phyloP scores from a whole-genome alignment of 768 basidiomycete species.

The Boletus rubroflammeus region DNA sequence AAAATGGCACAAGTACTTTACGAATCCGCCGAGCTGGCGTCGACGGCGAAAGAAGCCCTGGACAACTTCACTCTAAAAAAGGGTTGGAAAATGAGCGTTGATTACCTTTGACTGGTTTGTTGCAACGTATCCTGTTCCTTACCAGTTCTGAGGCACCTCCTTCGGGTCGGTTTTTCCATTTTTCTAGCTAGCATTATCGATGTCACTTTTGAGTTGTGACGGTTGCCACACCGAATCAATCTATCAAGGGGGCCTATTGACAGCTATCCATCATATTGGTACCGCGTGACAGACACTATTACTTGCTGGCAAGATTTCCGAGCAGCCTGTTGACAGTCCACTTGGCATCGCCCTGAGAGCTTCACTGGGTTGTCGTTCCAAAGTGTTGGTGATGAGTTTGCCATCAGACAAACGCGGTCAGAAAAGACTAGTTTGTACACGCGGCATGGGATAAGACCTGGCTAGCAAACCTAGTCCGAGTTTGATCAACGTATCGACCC shows the following conservation, averaged over 20 bases:
- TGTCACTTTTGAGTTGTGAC: background rate
- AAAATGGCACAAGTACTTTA: constrained; percentile 83
- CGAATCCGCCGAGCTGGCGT: constrained; percentile 70
- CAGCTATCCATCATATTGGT: background rate
- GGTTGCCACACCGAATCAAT: background rate
- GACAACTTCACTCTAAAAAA: constrained; percentile 87
- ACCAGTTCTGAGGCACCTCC: constrained; percentile 41
- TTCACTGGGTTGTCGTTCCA: background rate
- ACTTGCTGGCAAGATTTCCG: background rate
- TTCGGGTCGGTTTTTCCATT: background rate
- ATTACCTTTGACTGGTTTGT: constrained; percentile 46
- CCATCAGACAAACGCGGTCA: background rate
- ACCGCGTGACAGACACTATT: background rate
- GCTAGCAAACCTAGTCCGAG: background rate
- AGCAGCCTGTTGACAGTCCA: background rate
- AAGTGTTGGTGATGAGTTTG: background rate
- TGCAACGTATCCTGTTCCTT: constrained; percentile 12
- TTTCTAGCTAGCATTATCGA: background rate
- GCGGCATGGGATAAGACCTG: background rate
- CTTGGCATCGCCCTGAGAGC: background rate
- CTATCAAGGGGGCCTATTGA: background rate
- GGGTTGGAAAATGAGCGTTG: constrained; percentile 79
- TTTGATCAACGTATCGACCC: background rate
- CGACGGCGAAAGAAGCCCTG: constrained; percentile 75
- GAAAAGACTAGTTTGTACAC: background rate